Evolutionary conservation across 2,329 filamentous ascomycete species (phyloP), one percentile per base, ranked within the genome.

Genomic region (Arachnomyces sp.): DNA sequence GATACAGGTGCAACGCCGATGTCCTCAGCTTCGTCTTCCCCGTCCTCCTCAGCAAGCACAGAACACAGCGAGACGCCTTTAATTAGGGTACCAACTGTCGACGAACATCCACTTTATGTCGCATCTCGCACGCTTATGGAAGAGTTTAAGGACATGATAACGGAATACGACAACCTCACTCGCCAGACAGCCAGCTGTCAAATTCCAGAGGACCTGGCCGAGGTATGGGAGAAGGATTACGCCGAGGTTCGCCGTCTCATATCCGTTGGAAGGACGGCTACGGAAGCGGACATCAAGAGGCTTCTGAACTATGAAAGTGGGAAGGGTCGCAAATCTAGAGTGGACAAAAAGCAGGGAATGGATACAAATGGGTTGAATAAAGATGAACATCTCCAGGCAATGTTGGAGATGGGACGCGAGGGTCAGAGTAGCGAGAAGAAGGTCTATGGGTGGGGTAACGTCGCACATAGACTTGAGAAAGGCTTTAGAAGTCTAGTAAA

Each of bases 361-460:
- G 36, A 38, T 14, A 28, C 5, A 14, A 32, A 35, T 12, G 30
- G 7, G 13, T 42, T 44, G 31, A 38, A 44, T 12, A 39, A 42
- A 11, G 49, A 52, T 42, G 39, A 37, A 12, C 44, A 47, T 40
- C 34, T 50, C 34, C 44, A 50, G 28, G 29, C 31, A 2, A 52
- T 52, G 49, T n/a, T 52, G 36, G 40, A 49, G 28, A 46, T 52
- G 42, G 49, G 47, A 6, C 40, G 31, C 18, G 28, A 13, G 4
- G 13, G 29, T 7, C 6, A 21, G 13, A 39, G 39, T 13, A 33
- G 25, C 11, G 30, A n/a, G 11, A 34, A 42, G 13, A 34, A 28
- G 8, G 25, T 34, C 5, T 39, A 31, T 43, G 46, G 50, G 14
- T 52, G 50, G 48, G 48, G 48, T 18, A 31, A 29, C 3, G 35